phyloP scores from a whole-genome alignment of 164 flowering plant genomes.

The Saururus chinensis region DNA sequence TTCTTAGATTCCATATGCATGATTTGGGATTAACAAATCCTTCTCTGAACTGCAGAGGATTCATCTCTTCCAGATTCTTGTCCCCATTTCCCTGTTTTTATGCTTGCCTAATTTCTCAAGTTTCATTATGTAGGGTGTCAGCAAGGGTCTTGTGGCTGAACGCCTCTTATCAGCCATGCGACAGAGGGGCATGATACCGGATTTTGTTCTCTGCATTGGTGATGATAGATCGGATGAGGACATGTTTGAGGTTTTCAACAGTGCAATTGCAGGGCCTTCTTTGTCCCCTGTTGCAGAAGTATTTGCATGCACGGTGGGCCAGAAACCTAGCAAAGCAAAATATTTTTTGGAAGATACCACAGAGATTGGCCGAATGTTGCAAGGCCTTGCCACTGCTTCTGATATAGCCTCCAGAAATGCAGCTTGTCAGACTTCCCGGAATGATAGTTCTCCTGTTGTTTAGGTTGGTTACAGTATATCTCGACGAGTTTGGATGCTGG shows the following conservation, averaged over 20 bases:
- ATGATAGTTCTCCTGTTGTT: background rate
- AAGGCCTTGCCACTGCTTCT: conserved; percentile 35
- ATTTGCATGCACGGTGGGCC: conserved; percentile 58
- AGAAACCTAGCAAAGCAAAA: conserved; percentile 22
- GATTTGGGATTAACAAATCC: too few relatives aligned
- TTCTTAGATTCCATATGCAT: too few relatives aligned
- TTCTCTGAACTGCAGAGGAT: too few relatives aligned
- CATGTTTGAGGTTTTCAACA: conserved; percentile 32
- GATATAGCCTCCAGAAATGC: conserved; percentile 4
- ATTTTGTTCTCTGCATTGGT: conserved; percentile 41
- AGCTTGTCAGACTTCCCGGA: background rate
- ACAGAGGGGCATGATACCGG: conserved; percentile 21
- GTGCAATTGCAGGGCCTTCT: conserved; percentile 16
- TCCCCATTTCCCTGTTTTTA: background rate
- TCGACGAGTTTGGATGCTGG: too few relatives aligned
- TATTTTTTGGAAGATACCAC: conserved; percentile 39
- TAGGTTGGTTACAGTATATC: too few relatives aligned
- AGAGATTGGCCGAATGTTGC: conserved; percentile 35
- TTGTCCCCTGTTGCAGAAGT: conserved; percentile 19
- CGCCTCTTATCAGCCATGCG: conserved; percentile 29
- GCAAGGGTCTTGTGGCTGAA: conserved; percentile 36
- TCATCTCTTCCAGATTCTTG: too few relatives aligned
- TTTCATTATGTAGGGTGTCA: conserved; percentile 28
- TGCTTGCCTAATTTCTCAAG: conserved; percentile 2
- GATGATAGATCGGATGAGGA: conserved; percentile 56